Conservation (phyloP, 202 grass and related monocot genomes). For the Cymbopogon flexuosus region DNA sequence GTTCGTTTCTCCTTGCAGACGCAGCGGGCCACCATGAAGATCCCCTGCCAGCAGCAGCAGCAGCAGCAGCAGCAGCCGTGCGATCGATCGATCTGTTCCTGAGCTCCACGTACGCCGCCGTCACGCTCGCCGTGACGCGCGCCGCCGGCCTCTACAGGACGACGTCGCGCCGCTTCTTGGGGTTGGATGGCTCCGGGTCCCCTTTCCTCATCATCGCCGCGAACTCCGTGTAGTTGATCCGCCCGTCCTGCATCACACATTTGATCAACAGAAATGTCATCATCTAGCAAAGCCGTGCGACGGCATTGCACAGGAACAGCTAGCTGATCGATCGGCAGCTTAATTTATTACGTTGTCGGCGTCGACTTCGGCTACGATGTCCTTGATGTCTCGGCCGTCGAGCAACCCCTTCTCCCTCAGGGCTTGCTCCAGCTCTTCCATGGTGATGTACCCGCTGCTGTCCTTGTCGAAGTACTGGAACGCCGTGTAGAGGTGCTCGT, state of each 20-base stretch:
- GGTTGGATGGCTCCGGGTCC: constrained; percentile 39
- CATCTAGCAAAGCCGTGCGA: background rate
- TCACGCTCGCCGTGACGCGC: no score
- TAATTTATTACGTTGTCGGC: constrained; percentile 40
- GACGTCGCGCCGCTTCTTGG: constrained; percentile 52
- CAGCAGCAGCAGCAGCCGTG: background rate
- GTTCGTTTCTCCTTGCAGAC: no score
- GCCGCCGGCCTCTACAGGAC: constrained; percentile 31
- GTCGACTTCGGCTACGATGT: constrained; percentile 57
- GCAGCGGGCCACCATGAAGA: no score
- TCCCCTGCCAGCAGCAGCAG: background rate
- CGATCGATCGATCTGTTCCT: background rate
- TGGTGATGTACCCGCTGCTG: constrained; percentile 67
- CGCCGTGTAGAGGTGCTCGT: constrained; percentile 62
- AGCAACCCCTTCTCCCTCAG: constrained; percentile 55
- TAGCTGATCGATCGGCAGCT: background rate
- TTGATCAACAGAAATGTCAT: background rate
- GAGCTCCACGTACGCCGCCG: no score
- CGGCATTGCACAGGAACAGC: background rate
- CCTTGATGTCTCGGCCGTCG: constrained; percentile 60
- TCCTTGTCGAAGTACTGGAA: constrained; percentile 76
- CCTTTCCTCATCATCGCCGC: constrained; percentile 64
- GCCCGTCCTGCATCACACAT: constrained; percentile 37
- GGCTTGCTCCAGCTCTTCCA: constrained; percentile 62
- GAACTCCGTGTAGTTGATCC: constrained; percentile 70